phyloP scores from a whole-genome alignment of 1,284 basidiomycete genomes.

The Austroboletus niveus region DNA sequence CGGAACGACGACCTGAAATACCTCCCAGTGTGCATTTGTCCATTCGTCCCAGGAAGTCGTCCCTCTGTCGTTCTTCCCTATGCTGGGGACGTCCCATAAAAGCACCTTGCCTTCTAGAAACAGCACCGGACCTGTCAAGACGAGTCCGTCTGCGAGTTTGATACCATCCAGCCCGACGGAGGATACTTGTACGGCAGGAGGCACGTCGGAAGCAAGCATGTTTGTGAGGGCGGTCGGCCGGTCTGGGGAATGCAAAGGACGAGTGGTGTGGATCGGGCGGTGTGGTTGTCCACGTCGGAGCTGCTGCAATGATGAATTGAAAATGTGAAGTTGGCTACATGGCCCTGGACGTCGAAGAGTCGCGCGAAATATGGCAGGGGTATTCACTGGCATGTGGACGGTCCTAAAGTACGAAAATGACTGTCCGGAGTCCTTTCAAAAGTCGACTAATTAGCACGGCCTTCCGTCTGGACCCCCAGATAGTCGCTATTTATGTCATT shows the following conservation, averaged over 20 bases:
- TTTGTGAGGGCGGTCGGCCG: conserved; percentile 52
- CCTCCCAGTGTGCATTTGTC: conserved; percentile 69
- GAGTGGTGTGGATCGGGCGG: conserved; percentile 20
- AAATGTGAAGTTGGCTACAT: neutral
- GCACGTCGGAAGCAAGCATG: conserved; percentile 66
- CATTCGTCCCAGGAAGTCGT: conserved; percentile 55
- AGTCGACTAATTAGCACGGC: too few relatives aligned
- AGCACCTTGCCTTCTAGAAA: conserved; percentile 87
- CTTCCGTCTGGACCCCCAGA: too few relatives aligned
- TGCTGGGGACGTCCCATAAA: conserved; percentile 81
- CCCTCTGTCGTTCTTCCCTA: neutral
- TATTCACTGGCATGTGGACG: conserved; percentile 7
- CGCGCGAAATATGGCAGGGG: conserved; percentile 2
- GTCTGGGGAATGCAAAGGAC: conserved; percentile 13
- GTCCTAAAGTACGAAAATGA: too few relatives aligned
- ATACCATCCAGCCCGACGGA: conserved; percentile 62
- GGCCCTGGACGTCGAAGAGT: conserved; percentile 4
- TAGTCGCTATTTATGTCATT: too few relatives aligned
- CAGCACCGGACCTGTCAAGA: conserved; percentile 75
- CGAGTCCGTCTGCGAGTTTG: conserved; percentile 70
- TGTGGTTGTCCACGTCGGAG: neutral
- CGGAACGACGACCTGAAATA: conserved; percentile 82
- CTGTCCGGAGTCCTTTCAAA: too few relatives aligned
- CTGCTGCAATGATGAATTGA: neutral
- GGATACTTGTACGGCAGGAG: conserved; percentile 69